phyloP scores from a whole-genome alignment of 1,139 yeast species.

The Schizosaccharomyces versatilis region DNA sequence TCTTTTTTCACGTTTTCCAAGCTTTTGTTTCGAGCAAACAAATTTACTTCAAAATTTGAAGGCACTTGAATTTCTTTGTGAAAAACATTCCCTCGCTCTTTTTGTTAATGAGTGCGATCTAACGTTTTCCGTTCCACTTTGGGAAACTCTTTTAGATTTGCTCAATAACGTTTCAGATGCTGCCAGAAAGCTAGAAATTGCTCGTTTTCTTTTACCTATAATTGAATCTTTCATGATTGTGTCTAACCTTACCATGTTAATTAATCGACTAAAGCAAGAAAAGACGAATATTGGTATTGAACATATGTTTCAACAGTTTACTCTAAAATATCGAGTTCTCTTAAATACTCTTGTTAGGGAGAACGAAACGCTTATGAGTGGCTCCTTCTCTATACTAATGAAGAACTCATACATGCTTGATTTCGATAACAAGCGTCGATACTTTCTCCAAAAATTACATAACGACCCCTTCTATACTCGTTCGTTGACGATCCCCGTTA shows the following conservation, averaged over 20 bases:
- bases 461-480: conserved; percentile 18
- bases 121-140: conserved; percentile 65
- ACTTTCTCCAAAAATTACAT: conserved; percentile 56
- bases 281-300: conserved; percentile 39
- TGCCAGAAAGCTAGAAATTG: conserved; percentile 26
- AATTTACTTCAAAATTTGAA: conserved; percentile 65
- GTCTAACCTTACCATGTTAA: conserved; percentile 16
- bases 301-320: conserved; percentile 59
- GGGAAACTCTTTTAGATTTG: conserved; percentile 41
- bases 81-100: conserved; percentile 20
- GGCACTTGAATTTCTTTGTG: conserved; percentile 67
- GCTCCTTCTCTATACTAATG: conserved; percentile 80
- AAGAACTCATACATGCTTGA: conserved; percentile 77
- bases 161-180: conserved; percentile 25
- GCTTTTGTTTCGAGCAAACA: conserved; percentile 72
- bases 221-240: conserved; percentile 90
- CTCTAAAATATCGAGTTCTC: conserved; percentile 74
- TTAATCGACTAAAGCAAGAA: conserved; percentile 25
- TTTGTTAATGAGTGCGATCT: conserved; percentile 54
- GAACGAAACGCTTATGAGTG: conserved; percentile 86
- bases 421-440: conserved; percentile 80
- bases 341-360: conserved; percentile 79
- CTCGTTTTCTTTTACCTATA: conserved; percentile 63
- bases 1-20: conserved; percentile 43
- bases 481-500: conserved; percentile 43